Evolutionary conservation across 2,329 filamentous ascomycete genomes (phyloP).

Genomic region (Remersonia thermophila): DNA sequence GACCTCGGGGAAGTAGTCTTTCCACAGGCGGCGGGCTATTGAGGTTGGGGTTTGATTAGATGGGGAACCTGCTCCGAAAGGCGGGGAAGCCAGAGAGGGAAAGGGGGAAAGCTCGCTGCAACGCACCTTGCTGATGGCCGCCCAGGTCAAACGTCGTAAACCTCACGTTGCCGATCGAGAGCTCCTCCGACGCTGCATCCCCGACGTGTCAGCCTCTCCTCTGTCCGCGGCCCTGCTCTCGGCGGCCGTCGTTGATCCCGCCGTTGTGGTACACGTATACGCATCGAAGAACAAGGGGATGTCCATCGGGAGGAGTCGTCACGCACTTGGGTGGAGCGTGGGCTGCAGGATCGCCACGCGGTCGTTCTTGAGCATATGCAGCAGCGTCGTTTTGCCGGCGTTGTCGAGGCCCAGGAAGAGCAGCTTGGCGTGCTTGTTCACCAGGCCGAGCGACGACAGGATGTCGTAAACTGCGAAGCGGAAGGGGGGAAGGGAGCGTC

Average conservation of each 20-base stretch:
- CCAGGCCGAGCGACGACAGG: slow-evolving; percentile 71
- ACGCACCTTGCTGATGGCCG: slow-evolving; percentile 77
- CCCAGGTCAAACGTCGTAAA: slow-evolving; percentile 93
- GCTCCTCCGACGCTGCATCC: slow-evolving; percentile 66
- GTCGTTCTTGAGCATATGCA: slow-evolving; percentile 97
- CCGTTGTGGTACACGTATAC: slow-evolving; percentile 2
- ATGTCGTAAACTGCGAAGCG: slow-evolving; percentile 64
- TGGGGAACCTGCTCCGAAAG: too few relatives aligned
- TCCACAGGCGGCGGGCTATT: slow-evolving; percentile 80
- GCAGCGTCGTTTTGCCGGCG: slow-evolving; percentile 83
- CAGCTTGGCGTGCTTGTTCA: slow-evolving; percentile 94
- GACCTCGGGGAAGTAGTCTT: slow-evolving; percentile 94
- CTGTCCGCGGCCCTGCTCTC: not conserved
- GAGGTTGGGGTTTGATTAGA: not conserved
- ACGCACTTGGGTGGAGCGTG: slow-evolving; percentile 79
- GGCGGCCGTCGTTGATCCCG: not conserved
- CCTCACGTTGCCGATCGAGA: slow-evolving; percentile 83
- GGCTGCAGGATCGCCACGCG: slow-evolving; percentile 83
- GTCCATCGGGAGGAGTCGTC: not conserved
- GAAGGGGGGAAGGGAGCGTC: slow-evolving; percentile 12
- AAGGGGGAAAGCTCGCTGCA: not conserved
- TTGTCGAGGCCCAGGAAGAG: slow-evolving; percentile 90
- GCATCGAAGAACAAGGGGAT: too few relatives aligned
- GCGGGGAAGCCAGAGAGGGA: not conserved
- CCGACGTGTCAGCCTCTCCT: slow-evolving; percentile 9